Percentiles rank a stretch among this genome's conserved stretches.
phyloP scores from a whole-genome alignment of 108 stramenopile species.

The Conticribra weissflogii region DNA sequence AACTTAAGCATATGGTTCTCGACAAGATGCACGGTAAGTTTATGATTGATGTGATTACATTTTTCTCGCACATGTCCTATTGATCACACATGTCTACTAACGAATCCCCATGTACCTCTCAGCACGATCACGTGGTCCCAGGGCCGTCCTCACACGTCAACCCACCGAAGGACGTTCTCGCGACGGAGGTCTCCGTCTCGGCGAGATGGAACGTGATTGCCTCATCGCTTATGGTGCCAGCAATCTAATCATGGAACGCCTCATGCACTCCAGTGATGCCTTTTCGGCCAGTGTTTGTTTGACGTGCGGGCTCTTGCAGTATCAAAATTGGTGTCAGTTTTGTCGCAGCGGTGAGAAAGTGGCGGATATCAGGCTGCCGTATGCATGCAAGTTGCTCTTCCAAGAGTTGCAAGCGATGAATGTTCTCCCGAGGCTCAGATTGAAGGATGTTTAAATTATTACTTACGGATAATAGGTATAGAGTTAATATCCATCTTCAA shows the following conservation, averaged over 20 bases:
- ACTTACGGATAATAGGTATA: too few species aligned
- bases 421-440: slow-evolving; percentile 82
- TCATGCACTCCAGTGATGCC: slow-evolving; percentile 98
- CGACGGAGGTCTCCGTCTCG: slow-evolving; percentile 98
- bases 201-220: slow-evolving; percentile 98
- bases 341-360: slow-evolving; percentile 94
- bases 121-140: slow-evolving; percentile 96
- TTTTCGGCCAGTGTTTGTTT: slow-evolving; percentile 98
- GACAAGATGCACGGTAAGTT: slow-evolving; percentile 93
- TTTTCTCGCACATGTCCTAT: background rate
- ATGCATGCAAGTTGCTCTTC: slow-evolving; percentile 98
- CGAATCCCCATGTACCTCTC: background rate
- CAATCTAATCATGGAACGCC: slow-evolving; percentile 98
- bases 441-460: slow-evolving; percentile 72
- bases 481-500: too few species aligned
- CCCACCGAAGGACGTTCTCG: slow-evolving; percentile 99
- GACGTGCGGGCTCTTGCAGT: slow-evolving; percentile 93
- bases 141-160: slow-evolving; percentile 98
- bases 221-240: slow-evolving; percentile 99
- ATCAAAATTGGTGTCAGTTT: slow-evolving; percentile 96
- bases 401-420: slow-evolving; percentile 99
- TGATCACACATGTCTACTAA: too few species aligned
- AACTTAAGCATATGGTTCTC: slow-evolving; percentile 99
- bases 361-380: slow-evolving; percentile 92
- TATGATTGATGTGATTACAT: background rate